These are phyloP conservation scores for Wickerhamomyces rabaulensis DNA, from an alignment of 805 yeast species.

Conservation along the genomic window DNA sequence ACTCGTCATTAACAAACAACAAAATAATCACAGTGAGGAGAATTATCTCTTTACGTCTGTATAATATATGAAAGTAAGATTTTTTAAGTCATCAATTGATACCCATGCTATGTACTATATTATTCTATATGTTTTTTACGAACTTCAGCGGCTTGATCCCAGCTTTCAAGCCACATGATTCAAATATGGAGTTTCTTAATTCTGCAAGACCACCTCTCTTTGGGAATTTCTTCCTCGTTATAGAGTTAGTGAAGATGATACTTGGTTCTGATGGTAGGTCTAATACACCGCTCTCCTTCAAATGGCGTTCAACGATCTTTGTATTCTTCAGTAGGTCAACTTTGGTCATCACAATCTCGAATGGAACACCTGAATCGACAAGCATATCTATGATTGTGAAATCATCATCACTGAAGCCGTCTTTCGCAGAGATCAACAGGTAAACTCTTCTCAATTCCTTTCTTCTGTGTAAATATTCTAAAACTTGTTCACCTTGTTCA, in stretches of 20 bases:
- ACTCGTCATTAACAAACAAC: not conserved
- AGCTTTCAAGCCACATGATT: slow-evolving; percentile 42
- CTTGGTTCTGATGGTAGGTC: slow-evolving; percentile 38
- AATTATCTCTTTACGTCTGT: not conserved
- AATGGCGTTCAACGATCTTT: slow-evolving; percentile 32
- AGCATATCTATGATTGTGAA: slow-evolving; percentile 44
- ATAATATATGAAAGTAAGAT: slow-evolving; percentile 7
- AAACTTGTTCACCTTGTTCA: slow-evolving; percentile 65
- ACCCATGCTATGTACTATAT: not conserved
- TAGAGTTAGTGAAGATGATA: slow-evolving; percentile 48
- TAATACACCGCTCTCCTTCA: slow-evolving; percentile 33
- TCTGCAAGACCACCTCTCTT: slow-evolving; percentile 50
- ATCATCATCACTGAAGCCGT: slow-evolving; percentile 59
- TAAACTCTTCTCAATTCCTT: slow-evolving; percentile 52
- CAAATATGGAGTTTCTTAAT: slow-evolving; percentile 44
- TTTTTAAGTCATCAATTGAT: slow-evolving; percentile 1
- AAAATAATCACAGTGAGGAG: not conserved
- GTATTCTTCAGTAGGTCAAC: slow-evolving; percentile 49
- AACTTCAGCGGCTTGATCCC: slow-evolving; percentile 20
- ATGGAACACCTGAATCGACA: slow-evolving; percentile 52
- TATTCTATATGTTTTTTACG: slow-evolving; percentile 3
- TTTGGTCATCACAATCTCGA: slow-evolving; percentile 74
- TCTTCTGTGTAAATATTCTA: slow-evolving; percentile 55
- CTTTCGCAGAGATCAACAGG: slow-evolving; percentile 53
- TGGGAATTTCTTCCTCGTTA: slow-evolving; percentile 26